These are phyloP conservation scores for Hypoxylon trugodes DNA, from an alignment of 495 filamentous ascomycete genomes.

Conservation along the genomic window DNA sequence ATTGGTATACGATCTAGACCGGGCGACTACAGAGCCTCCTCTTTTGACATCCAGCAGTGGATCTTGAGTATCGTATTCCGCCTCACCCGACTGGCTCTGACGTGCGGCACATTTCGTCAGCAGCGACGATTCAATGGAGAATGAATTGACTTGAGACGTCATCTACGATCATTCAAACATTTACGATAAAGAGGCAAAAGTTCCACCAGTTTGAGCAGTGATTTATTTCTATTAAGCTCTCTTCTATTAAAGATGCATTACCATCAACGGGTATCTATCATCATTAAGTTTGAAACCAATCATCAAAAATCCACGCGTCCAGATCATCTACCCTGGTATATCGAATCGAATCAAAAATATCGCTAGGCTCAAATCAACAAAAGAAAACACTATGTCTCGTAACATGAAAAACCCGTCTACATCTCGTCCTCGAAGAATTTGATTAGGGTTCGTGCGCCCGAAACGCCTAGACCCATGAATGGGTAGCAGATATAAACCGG, in stretches of 20 bases:
- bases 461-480: slow-evolving; percentile 77
- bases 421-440: slow-evolving; percentile 84
- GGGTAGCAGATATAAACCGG: slow-evolving; percentile 85
- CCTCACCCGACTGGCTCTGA: neutral
- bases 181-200: neutral
- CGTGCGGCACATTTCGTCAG: neutral
- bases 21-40: neutral
- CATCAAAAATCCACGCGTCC: slow-evolving; percentile 16
- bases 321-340: slow-evolving; percentile 27
- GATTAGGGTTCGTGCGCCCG: slow-evolving; percentile 77
- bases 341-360: slow-evolving; percentile 8
- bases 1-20: neutral
- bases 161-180: neutral
- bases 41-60: neutral
- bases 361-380: too few relatives aligned
- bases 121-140: neutral
- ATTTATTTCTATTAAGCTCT: neutral
- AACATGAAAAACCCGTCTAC: slow-evolving; percentile 11
- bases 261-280: slow-evolving; percentile 33
- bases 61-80: neutral
- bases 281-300: slow-evolving; percentile 5
- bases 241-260: slow-evolving; percentile 10
- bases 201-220: neutral
- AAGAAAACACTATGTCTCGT: neutral
- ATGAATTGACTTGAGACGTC: neutral